Conservation (phyloP, 305 asterid genomes). For the Fraxinus nigra region DNA sequence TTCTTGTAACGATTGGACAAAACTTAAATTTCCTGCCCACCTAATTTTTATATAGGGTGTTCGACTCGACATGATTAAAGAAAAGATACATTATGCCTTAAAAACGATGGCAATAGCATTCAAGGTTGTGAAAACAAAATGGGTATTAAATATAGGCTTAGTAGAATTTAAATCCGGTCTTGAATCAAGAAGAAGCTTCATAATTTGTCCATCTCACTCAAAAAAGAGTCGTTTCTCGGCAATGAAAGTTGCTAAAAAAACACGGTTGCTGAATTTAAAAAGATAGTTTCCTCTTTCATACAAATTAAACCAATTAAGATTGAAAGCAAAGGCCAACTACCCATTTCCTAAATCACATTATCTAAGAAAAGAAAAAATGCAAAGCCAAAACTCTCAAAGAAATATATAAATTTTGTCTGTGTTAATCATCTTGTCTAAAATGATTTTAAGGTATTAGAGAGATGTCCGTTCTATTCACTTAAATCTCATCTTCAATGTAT, state of each 20-base stretch:
- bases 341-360: not conserved
- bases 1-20: not conserved
- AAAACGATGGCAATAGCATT: not conserved
- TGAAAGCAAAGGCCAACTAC: not conserved
- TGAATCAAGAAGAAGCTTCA: not conserved
- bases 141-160: not conserved
- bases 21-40: not conserved
- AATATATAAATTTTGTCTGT: not conserved
- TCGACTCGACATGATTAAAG: not conserved
- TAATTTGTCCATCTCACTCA: not conserved
- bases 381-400: not conserved
- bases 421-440: not conserved
- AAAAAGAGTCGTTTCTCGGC: not conserved
- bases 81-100: not conserved
- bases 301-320: not conserved
- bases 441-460: not conserved
- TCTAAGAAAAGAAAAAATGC: constrained; percentile 3
- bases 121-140: not conserved
- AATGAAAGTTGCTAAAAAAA: not conserved
- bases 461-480: not conserved
- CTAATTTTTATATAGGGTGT: not conserved
- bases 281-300: not conserved
- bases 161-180: not conserved
- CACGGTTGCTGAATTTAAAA: not conserved
- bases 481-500: not conserved